Percentiles rank a stretch among this genome's conserved stretches.
Conservation (phyloP, 441 rosid genomes). For the Eruca vesicaria region DNA sequence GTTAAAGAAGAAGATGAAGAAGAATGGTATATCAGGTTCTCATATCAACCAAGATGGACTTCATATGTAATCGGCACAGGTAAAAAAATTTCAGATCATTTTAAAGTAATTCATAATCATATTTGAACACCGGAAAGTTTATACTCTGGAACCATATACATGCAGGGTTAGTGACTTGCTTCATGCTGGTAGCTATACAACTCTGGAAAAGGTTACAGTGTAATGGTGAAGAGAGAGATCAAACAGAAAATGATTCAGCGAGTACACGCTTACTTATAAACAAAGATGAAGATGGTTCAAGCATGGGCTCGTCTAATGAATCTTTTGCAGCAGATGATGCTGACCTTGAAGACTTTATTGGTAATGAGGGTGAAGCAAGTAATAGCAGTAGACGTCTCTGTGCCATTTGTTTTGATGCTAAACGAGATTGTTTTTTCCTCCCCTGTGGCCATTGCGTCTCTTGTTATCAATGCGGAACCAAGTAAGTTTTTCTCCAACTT, state of each 20-base stretch:
- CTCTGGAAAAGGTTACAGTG: constrained; percentile 48
- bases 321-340: constrained; percentile 62
- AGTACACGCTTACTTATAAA: constrained; percentile 58
- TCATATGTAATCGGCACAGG: constrained; percentile 62
- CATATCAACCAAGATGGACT: constrained; percentile 74
- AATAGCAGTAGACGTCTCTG: constrained; percentile 67
- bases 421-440: constrained; percentile 84
- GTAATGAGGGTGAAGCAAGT: constrained; percentile 53
- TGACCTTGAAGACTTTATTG: constrained; percentile 54
- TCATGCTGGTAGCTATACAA: constrained; percentile 50
- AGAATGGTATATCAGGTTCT: constrained; percentile 60
- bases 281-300: constrained; percentile 77
- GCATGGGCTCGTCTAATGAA: constrained; percentile 79
- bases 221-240: constrained; percentile 27
- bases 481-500: constrained; percentile 33
- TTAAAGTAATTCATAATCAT: not conserved
- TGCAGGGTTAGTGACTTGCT: constrained; percentile 59
- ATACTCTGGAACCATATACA: constrained; percentile 24
- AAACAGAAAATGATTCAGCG: constrained; percentile 21
- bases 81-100: constrained; percentile 24
- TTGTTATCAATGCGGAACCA: constrained; percentile 78
- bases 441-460: constrained; percentile 94
- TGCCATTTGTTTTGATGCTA: constrained; percentile 89
- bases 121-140: not conserved
- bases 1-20: constrained; percentile 22